Percentiles rank a stretch among this genome's conserved stretches.
These are phyloP conservation scores for Eucalyptus camaldulensis DNA, from an alignment of 345 rosid species.

Conservation along the genomic window DNA sequence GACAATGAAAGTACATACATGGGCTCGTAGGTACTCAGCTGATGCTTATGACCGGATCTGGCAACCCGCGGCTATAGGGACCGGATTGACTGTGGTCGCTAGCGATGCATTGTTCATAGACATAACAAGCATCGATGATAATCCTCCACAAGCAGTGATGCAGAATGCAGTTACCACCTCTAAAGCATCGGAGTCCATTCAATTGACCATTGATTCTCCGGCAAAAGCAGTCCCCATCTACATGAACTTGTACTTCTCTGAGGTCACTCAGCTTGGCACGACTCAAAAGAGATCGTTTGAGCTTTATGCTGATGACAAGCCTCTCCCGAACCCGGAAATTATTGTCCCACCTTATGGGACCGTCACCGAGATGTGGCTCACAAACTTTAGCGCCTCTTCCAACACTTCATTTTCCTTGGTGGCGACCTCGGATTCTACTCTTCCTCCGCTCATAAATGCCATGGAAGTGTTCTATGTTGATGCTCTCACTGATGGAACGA, in stretches of 20 bases:
- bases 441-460: constrained; percentile 42
- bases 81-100: neutral
- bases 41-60: constrained; percentile 32
- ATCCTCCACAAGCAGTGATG: constrained; percentile 17
- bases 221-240: neutral
- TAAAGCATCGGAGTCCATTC: neutral
- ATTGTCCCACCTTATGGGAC: constrained; percentile 15
- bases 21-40: neutral
- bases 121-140: neutral
- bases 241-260: constrained; percentile 32
- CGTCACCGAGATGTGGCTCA: neutral
- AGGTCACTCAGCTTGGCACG: constrained; percentile 13
- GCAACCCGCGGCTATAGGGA: constrained; percentile 2
- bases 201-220: constrained; percentile 1
- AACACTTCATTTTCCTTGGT: constrained; percentile 13
- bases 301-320: neutral
- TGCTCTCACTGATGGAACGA: constrained; percentile 12
- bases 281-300: constrained; percentile 19
- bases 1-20: neutral
- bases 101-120: neutral
- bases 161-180: constrained; percentile 16
- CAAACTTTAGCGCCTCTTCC: constrained; percentile 7
- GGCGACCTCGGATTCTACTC: constrained; percentile 19
- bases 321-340: neutral
- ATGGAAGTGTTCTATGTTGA: constrained; percentile 15